Percentiles rank a stretch among this genome's conserved stretches.
Conservation (phyloP, 2,329 filamentous ascomycete genomes). For the Colletotrichum tofieldiae region DNA sequence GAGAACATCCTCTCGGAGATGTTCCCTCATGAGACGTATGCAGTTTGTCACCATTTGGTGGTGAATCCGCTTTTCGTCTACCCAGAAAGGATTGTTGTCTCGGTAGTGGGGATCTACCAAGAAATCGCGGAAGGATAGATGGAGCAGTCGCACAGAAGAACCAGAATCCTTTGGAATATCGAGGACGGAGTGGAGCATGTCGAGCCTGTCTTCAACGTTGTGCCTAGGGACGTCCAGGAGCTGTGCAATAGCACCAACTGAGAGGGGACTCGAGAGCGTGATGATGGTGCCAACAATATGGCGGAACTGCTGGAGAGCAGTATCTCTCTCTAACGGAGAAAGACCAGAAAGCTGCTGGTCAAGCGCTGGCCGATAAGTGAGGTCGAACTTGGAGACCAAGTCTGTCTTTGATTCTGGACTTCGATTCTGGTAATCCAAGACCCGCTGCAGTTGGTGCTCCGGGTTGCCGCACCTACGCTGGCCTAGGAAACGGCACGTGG, state of each 20-base stretch:
- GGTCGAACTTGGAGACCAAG: not conserved
- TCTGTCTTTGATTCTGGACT: not conserved
- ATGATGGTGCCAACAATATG: not conserved
- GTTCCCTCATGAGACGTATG: not conserved
- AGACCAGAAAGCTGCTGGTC: not conserved
- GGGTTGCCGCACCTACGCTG: not conserved
- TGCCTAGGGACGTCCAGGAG: not conserved
- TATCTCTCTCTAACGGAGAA: not conserved
- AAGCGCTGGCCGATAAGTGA: not conserved
- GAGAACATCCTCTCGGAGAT: not conserved
- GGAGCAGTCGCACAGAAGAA: not conserved
- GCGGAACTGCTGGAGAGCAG: not conserved
- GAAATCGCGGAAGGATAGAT: not conserved
- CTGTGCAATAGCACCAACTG: not conserved
- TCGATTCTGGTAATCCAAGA: not conserved
- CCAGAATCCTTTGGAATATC: not conserved
- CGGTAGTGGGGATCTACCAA: not conserved
- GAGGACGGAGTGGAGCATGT: not conserved
- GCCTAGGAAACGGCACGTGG: not conserved
- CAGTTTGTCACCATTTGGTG: not conserved
- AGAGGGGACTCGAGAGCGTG: not conserved
- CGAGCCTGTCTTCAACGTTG: not conserved
- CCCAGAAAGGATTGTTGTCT: not conserved
- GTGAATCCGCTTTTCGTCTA: not conserved
- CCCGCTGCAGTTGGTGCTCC: not conserved